Percentiles rank a stretch among this genome's conserved stretches.
phyloP scores from a whole-genome alignment of 23 red algal genomes.

The Gracilaria gracilis region DNA sequence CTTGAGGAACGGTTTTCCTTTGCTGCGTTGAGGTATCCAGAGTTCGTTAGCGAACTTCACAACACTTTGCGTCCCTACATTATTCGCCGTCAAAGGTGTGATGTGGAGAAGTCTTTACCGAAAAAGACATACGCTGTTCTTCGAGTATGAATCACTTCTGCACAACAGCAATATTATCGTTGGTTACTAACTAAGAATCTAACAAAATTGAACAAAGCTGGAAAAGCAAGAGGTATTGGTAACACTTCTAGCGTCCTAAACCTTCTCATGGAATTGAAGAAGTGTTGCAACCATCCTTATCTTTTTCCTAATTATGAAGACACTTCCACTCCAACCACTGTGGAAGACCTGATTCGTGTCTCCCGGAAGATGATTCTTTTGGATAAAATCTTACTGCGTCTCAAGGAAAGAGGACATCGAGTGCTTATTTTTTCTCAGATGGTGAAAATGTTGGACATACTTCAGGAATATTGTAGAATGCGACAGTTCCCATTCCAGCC shows the following conservation, averaged over 20 bases:
- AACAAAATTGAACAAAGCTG: constrained; percentile 84
- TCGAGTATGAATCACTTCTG: constrained; percentile 85
- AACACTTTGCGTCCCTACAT: constrained; percentile 85
- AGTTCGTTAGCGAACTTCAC: constrained; percentile 83
- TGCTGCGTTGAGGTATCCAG: constrained; percentile 79
- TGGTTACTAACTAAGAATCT: constrained; percentile 95
- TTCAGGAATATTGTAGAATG: constrained; percentile 95
- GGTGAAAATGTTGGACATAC: constrained; percentile 97
- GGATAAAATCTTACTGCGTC: constrained; percentile 86
- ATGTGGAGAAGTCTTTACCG: constrained; percentile 97
- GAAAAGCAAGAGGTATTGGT: constrained; percentile 71
- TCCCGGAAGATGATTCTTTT: constrained; percentile 93
- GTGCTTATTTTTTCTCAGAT: constrained; percentile 98
- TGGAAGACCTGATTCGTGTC: constrained; percentile 76
- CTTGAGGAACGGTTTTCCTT: constrained; percentile 93
- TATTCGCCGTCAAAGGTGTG: constrained; percentile 89
- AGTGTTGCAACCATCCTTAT: constrained; percentile 96
- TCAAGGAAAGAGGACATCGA: constrained; percentile 86
- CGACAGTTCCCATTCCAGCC: constrained; percentile 88
- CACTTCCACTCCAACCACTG: constrained; percentile 43
- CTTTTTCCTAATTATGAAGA: constrained; percentile 90
- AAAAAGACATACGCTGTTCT: constrained; percentile 93
- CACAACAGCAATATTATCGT: constrained; percentile 89
- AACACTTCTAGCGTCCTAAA: constrained; percentile 78
- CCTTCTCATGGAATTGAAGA: constrained; percentile 93